Conservation (phyloP, 2,329 filamentous ascomycete species). For the Venturia effusa region DNA sequence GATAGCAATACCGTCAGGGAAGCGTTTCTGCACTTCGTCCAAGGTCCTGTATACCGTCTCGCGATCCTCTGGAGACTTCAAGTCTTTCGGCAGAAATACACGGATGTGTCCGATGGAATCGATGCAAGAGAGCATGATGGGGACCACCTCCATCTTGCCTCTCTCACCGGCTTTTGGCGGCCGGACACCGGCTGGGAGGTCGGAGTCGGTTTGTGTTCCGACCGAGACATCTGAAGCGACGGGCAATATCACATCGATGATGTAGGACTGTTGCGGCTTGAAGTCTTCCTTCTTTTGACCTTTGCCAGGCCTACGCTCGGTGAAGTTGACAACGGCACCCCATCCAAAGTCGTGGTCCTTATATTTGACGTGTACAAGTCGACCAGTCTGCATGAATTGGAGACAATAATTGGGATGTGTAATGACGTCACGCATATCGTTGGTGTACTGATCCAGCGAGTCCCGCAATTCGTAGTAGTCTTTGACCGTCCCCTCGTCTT, state of each 20-base stretch:
- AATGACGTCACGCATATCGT: conserved; percentile 85
- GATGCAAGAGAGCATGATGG: conserved; percentile 75
- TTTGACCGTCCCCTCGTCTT: conserved; percentile 78
- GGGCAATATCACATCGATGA: conserved; percentile 71
- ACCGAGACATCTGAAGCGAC: conserved; percentile 45
- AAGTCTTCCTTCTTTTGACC: conserved; percentile 56
- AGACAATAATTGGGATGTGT: conserved; percentile 82
- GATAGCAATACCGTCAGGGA: conserved; percentile 82
- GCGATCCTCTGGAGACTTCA: conserved; percentile 56
- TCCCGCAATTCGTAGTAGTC: conserved; percentile 89
- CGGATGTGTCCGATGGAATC: conserved; percentile 76
- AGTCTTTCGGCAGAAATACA: conserved; percentile 70
- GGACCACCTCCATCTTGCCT: conserved; percentile 69
- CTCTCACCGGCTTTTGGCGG: conserved; percentile 53
- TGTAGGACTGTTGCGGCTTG: conserved; percentile 62
- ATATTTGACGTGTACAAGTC: conserved; percentile 76
- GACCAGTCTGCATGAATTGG: conserved; percentile 77
- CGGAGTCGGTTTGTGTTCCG: conserved; percentile 50
- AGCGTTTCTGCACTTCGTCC: conserved; percentile 71
- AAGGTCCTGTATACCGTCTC: conserved; percentile 58
- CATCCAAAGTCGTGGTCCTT: conserved; percentile 79
- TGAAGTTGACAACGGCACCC: conserved; percentile 76
- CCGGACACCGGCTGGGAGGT: conserved; percentile 51
- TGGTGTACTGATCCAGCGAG: conserved; percentile 70
- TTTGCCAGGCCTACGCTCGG: conserved; percentile 53